Base-by-base conservation (phyloP, 768 basidiomycete genomes). In the Hericium erinaceus region DNA sequence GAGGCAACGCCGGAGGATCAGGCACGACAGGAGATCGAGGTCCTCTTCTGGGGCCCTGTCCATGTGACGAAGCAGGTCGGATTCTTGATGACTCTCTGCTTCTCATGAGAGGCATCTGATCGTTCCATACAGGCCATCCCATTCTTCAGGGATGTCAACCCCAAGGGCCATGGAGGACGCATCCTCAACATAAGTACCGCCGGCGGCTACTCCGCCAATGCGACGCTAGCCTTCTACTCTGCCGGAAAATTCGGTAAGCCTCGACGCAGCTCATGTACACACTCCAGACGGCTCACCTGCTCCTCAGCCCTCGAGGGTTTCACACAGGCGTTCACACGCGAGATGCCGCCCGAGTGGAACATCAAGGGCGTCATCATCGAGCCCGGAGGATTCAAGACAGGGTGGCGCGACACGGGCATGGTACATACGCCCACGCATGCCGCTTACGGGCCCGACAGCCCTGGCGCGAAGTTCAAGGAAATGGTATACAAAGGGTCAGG, bases 171-270 rank as follows among this genome's bases (percentile, higher is more conserved):
- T 24, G 56, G 56, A 37, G 56, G 56, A 9, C 56, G 39, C 26
- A 44, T 57, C 49, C 50, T 57, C 38, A 57, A 57, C 37, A 44
- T 57, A 22, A 20, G 49, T 11, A 41, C 49, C 20, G 5, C 56
- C 33, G 72, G 72, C 16, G 73, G 72, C 0, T 73, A 69, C 57
- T 60, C 48, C 4, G 70, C 65, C 12, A 70, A 68, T 51, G 68
- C 69, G 2, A 66, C 60, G 8, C 49, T 72, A 22, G 62, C 69
- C 3, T 73, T 66, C 59, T 73, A 73, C 60, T 64, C 62, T 20
- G 69, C 72, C 15, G 67, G 64, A 39, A 74, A 74, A 61, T 74
- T 74, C 52, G 73, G 73, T 74, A 44, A 10, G 71, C 38, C 18
- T n/a, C 13, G 8, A 28, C 13, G 22, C 15, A 10, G 13, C 7